Base-by-base conservation (phyloP, 257 asterid genomes). In the Penstemon barbatus region DNA sequence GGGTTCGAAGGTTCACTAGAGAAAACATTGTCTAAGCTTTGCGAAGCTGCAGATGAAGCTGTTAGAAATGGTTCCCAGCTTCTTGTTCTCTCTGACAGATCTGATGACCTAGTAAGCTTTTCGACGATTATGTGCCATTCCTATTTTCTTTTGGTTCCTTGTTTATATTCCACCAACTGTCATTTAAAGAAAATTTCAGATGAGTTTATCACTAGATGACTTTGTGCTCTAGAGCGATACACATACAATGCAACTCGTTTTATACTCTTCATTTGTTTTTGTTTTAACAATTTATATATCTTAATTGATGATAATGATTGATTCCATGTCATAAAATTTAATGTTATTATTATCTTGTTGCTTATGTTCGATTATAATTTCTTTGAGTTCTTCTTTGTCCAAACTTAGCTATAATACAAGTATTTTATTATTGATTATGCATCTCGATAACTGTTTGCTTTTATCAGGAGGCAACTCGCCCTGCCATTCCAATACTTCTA, bases 41-140 rank as follows among this genome's bases (percentile, higher is more conserved):
- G 99, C 78, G 97, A 94, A 87, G 95, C 92, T 68, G 99, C 99
- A 55, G 99, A 94, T 81, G 97, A 94, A 84, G 99, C 99, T 68
- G 99, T 94, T 67, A 87, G 99, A 87, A 91, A 79, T 82, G 97
- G 99, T 68, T 83, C 96, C 62, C 97, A 94, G 78, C 90, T 94
- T 81, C 99, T 94, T 77, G 79, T 94, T 81, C 93, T 94, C 69
- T 89, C 97, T 44, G 99, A 94, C 82, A 89, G 97, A 83, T 82
- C 87, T 74, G 97, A 90, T 77, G 97, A 94, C 70, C 87, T 84
- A 89, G 99, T 94, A 81, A 70, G 95, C 10, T 57, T 68, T 81
- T 61, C 57, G 18, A 36, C 25, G 56, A 68, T 66, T 53, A 12
- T 61, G 51, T 63, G 59, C 48, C 53, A 3, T 37, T 62, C 12